Evolutionary conservation across 1,139 yeast species (phyloP), one percentile per base, ranked within the genome.

Genomic region (Yarrowia galli): DNA sequence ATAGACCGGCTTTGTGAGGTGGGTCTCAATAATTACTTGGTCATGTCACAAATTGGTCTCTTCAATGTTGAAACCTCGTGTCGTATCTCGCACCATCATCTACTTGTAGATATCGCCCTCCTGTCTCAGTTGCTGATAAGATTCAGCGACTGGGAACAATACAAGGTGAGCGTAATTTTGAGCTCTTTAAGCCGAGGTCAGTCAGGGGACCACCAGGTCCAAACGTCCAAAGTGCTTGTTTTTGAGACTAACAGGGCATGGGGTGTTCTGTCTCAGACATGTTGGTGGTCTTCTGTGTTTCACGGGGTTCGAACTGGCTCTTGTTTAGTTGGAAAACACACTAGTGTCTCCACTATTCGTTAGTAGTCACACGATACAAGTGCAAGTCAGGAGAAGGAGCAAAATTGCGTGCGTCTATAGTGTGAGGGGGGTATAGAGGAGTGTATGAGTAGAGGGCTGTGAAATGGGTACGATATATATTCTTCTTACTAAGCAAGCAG

Each of bases 131-230:
- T 28, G 8, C 32, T 28, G 32, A 49, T 49, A 49, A 49, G 54
- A 49, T 49, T 49, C 13, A 40, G n/a, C 2, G 6, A 15, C 1
- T 8, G 7, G 3, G n/a, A 42, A 20, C 10, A 20, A 9, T 42
- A 12, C 36, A 15, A 28, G 10, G 32, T 28, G 54, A 10, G 18
- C 32, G 23, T 28, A 49, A n/a, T 25, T 49, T 49, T 49, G 38
- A 49, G 38, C 38, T 49, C 54, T 48, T 48, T 32, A 49, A 51
- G 58, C 58, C 58, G 58, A 51, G 58, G 58, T 51, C 58, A 51
- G 58, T 51, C 58, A 51, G 58, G 42, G 42, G 42, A 20, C 43
- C 28, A 8, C 9, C n/a, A n/a, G n/a, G n/a, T n/a, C n/a, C n/a
- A n/a, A n/a, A n/a, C n/a, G n/a, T 49, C 18, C 20, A 5, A 18